Evolutionary conservation across 1,139 yeast genomes (phyloP).

Genomic region (Zhuliangozyma parablackwelliae): DNA sequence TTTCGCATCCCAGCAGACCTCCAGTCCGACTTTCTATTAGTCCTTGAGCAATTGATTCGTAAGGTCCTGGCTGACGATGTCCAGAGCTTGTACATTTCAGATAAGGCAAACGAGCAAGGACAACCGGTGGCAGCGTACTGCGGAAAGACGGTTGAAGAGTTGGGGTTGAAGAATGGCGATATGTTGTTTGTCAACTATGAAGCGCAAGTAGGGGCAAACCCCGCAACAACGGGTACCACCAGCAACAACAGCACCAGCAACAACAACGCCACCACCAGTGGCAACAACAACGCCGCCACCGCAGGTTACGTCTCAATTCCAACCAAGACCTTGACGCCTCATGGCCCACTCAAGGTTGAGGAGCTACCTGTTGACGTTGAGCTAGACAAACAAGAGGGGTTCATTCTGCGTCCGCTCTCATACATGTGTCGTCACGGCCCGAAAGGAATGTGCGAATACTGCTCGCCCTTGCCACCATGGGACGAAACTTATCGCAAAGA

Average conservation of each 20-base stretch:
- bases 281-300: constrained; percentile 3
- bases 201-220: constrained; percentile 7
- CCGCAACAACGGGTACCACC: constrained; percentile 9
- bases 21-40: constrained; percentile 42
- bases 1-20: constrained; percentile 58
- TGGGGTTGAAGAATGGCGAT: constrained; percentile 80
- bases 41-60: constrained; percentile 39
- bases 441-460: constrained; percentile 96
- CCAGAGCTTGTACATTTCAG: constrained; percentile 35
- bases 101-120: constrained; percentile 47
- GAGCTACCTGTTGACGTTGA: constrained; percentile 62
- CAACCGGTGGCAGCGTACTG: constrained; percentile 39
- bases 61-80: constrained; percentile 29
- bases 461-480: constrained; percentile 95
- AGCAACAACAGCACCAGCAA: constrained; percentile 4
- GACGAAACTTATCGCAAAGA: constrained; percentile 73
- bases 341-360: constrained; percentile 17
- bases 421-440: constrained; percentile 81
- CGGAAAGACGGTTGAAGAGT: constrained; percentile 42
- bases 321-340: constrained; percentile 4
- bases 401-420: constrained; percentile 61
- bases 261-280: constrained; percentile 3
- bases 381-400: constrained; percentile 68
- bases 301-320: constrained; percentile 8
- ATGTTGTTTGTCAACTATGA: constrained; percentile 60